These are phyloP conservation scores for Entelexis paramagnoliae DNA, from an alignment of 1,139 yeast genomes.

Conservation along the genomic window DNA sequence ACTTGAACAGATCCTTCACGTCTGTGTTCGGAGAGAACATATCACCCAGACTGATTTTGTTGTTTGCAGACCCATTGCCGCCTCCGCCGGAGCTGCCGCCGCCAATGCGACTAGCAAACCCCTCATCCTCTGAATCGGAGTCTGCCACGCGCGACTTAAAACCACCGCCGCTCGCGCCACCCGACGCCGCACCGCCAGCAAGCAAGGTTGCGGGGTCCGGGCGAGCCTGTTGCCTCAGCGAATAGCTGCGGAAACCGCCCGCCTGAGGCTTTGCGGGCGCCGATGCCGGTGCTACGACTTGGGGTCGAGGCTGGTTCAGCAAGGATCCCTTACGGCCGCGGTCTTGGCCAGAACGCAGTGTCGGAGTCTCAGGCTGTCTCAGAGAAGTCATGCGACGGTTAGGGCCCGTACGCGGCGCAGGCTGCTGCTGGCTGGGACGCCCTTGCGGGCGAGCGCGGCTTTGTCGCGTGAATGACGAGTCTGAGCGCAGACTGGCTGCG, in stretches of 20 bases:
- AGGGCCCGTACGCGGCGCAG: too few species aligned
- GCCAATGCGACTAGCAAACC: not conserved
- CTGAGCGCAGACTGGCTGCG: conserved; percentile 27
- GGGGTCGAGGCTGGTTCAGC: conserved; percentile 16
- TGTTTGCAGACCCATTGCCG: not conserved
- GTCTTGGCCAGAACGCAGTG: conserved; percentile 7
- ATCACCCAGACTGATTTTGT: conserved; percentile 21
- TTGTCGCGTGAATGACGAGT: conserved; percentile 29
- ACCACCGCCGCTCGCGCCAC: conserved; percentile 2
- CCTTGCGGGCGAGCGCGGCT: not conserved
- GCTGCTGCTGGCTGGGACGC: not conserved
- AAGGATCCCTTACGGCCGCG: conserved; percentile 9
- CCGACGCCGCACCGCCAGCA: not conserved
- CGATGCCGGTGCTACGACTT: not conserved
- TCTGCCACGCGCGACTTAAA: conserved; percentile 33
- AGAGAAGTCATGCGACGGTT: conserved; percentile 12
- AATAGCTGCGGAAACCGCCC: conserved; percentile 22
- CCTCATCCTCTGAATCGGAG: conserved; percentile 31
- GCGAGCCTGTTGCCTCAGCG: conserved; percentile 21
- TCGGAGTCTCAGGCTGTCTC: conserved; percentile 13
- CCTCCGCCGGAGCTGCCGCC: not conserved
- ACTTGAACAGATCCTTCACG: conserved; percentile 26
- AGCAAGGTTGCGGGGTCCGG: conserved; percentile 21
- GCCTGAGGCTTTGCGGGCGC: not conserved
- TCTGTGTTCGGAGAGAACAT: conserved; percentile 29